Evolutionary conservation across 129 eudicot genomes (phyloP).

Genomic region (Logfia minima): DNA sequence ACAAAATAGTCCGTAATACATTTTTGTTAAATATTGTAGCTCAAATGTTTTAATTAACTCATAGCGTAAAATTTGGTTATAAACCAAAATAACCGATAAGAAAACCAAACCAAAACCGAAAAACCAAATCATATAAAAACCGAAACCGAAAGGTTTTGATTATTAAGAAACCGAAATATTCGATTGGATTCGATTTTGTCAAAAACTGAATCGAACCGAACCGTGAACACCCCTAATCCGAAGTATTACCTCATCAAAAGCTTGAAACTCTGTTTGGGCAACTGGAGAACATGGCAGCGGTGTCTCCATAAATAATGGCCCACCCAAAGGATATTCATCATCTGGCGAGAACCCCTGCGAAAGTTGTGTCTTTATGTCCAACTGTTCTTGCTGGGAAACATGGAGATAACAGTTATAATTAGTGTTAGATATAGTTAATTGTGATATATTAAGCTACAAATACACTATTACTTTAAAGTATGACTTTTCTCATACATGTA

Average conservation of each 20-base stretch:
- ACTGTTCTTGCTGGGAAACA: slow-evolving; percentile 52
- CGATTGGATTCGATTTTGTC: too few species aligned
- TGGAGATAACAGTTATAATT: slow-evolving; percentile 2
- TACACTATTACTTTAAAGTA: too few species aligned
- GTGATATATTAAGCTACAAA: neutral
- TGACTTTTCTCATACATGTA: neutral
- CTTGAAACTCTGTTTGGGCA: slow-evolving; percentile 55
- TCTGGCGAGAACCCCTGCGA: slow-evolving; percentile 64
- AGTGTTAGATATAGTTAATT: neutral
- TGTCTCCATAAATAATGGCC: slow-evolving; percentile 69
- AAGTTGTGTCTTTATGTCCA: slow-evolving; percentile 51
- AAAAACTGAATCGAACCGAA: too few species aligned
- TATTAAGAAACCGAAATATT: too few species aligned
- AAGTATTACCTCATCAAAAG: slow-evolving; percentile 63
- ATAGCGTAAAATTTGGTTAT: too few species aligned
- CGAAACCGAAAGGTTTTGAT: too few species aligned
- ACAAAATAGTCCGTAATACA: too few species aligned
- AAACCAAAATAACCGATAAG: too few species aligned
- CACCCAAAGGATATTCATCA: slow-evolving; percentile 65
- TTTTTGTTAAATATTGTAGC: too few species aligned
- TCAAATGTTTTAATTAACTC: too few species aligned
- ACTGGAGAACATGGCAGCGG: slow-evolving; percentile 65
- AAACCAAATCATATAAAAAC: too few species aligned
- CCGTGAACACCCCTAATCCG: neutral
- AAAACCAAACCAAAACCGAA: too few species aligned